Evolutionary conservation across 176 grass and related monocot species (phyloP).

Genomic region (Leersia perrieri): DNA sequence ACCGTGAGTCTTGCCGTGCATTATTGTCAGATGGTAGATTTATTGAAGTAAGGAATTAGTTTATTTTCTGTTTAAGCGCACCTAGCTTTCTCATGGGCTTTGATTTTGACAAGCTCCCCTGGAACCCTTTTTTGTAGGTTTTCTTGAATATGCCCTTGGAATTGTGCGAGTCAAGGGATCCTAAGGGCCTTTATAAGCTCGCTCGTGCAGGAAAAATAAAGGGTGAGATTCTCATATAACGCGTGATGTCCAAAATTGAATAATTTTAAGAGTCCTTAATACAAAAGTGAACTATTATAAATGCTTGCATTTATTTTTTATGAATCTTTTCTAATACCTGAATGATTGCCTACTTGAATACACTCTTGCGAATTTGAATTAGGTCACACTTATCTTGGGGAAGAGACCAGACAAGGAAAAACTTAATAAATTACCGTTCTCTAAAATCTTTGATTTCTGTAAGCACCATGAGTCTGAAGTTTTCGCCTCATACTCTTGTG

Average conservation of each 20-base stretch:
- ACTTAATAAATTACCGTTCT: not conserved
- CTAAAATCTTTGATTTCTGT: not conserved
- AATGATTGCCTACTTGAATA: not conserved
- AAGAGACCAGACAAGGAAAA: not conserved
- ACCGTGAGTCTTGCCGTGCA: conserved; percentile 79
- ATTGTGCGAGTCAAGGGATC: conserved; percentile 87
- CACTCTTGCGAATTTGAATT: not conserved
- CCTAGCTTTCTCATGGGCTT: not conserved
- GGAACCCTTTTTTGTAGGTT: conserved; percentile 58
- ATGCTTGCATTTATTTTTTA: not conserved
- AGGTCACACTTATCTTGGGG: not conserved
- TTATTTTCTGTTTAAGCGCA: not conserved
- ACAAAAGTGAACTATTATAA: not conserved
- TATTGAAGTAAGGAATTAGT: conserved; percentile 70
- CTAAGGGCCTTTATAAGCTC: conserved; percentile 97
- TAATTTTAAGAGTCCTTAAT: not conserved
- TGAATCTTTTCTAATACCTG: not conserved
- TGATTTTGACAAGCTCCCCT: not conserved
- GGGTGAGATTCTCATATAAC: conserved; percentile 45
- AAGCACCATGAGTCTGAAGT: not conserved
- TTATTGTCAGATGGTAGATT: conserved; percentile 71
- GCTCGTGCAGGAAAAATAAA: conserved; percentile 96
- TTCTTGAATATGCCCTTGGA: conserved; percentile 98
- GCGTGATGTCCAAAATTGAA: not conserved
- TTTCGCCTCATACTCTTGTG: not conserved